Base-by-base conservation (phyloP, 306 rosid species). In the Leucaena leucocephala region DNA sequence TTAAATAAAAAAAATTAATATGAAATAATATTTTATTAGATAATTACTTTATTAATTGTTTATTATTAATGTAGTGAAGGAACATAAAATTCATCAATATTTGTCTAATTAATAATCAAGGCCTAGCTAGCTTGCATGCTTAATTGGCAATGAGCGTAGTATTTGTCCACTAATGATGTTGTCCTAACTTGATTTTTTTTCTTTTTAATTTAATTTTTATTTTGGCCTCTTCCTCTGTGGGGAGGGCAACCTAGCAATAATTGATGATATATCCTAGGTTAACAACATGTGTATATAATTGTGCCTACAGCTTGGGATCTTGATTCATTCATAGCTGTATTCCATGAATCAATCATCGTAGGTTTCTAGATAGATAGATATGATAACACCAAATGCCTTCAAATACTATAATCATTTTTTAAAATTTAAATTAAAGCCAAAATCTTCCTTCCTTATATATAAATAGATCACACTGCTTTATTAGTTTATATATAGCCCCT, bases 221-320 rank as follows among this genome's bases (percentile, higher is more conserved):
- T 33, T 46, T 33, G 8, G 8, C 34, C 2, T 38, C 34, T 76
- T 71, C 27, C 68, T 64, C 76, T 69, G 36, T 74, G 55, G 14
- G 27, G 17, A 71, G 75, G 81, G 65, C 27, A 65, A 10, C 52
- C 59, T 82, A 75, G 72, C 84, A 85, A 85, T 85, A 85, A 85
- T 85, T 72, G 84, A 85, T 68, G 78, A 85, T 72, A 27, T 27
- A 82, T 85, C 89, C 75, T 82, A 85, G 86, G 80, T 85, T 85
- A 76, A 76, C 6, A 36, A 52, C 68, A 6, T 76, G 10, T 21
- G 10, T 8, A 2, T 62, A 82, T 85, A 72, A 76, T 82, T 76
- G 62, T 82, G 77, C 72, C 82, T 36, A 76, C 66, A 76, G 48
- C 36, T 54, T 19, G 72, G 79, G 74, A 76, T 68, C 55, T 64